Evolutionary conservation across 208 protist genomes (phyloP), one percentile per base, ranked within the genome.

Genomic region (Paratrypanosoma confusum): DNA sequence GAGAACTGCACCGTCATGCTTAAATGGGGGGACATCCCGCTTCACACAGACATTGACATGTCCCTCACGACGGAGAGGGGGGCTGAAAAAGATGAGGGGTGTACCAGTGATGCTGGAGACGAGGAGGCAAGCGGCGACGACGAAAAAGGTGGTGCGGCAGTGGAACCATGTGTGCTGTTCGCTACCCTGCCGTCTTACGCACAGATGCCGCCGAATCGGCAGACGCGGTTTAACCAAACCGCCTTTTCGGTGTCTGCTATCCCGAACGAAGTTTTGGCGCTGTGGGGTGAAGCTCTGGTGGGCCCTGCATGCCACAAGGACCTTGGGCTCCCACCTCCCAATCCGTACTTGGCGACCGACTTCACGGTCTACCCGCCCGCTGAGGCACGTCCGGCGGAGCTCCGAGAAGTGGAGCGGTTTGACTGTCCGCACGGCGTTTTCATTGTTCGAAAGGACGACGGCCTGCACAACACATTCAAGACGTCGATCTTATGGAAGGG

Each of bases 291-390:
- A n/a, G 53, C 46, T 22, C 34, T 70, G 18, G 16, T 35, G 27
- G 25, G 31, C 2, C 56, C 45, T 24, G 34, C 81, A 16, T 39
- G 50, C 37, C 41, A 32, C 8, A 24, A 25, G 4, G 57, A 41
- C 18, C 55, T 83, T 5, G 53, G 32, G 6, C 44, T 79, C 5
- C 74, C 74, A 11, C 18, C 65, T 7, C 7, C 16, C 23, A 90
- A 90, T 39, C 81, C 72, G 3, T 90, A 74, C 45, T 42, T 90
- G n/a, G 40, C 76, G 14, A 81, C 65, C 5, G 76, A 85, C 39
- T 77, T 90, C 39, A 79, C 63, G 4, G 16, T 83, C 11, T 63
- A 64, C 50, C 39, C 51, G 10, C 25, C 60, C 11, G 13, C 38
- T 0, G 37, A n/a, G n/a, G n/a, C n/a, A n/a, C 20, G 20, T 6